Evolutionary conservation across 108 stramenopile species (phyloP), one percentile per base, ranked within the genome.

Genomic region (Schizochytrium sp.): DNA sequence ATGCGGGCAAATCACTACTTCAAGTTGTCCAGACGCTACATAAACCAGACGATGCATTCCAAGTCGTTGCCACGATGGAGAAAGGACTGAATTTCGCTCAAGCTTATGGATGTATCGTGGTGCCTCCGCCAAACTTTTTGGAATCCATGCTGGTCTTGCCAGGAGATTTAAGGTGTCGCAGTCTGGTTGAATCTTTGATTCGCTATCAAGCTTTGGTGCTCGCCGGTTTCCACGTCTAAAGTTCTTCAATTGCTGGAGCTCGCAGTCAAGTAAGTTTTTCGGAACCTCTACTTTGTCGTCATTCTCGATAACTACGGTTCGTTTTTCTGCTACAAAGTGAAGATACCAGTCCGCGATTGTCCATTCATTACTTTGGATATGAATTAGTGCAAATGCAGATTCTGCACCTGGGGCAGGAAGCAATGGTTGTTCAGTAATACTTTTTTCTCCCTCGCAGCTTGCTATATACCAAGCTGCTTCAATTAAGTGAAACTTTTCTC

Each of bases 361-460:
- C 64, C 64, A 69, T 15, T 38, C 12, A 44, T 38, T 0, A 0
- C 19, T 44, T 12, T 69, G 19, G 3, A 69, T 0, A 44, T 69
- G 64, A 69, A 38, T 13, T 7, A 44, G 64, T 7, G 28, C 15
- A 12, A 44, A 69, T 10, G 19, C 8, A 10, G 12, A 12, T 0
- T 69, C 64, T 38, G 40, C 64, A 44, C 64, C 64, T 28, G 64
- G 64, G 8, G 64, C 64, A 38, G 64, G 64, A 38, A 69, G 64
- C 10, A 69, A 38, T 44, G 64, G 64, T 44, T 69, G 64, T 0
- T 69, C 64, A 1, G 7, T 0, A 5, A 69, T 2, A 3, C 64
- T 69, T 44, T 38, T 69, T 13, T 69, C 64, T 38, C 64, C 64
- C 8, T 69, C 64, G 64, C 64, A 69, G 28, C 64, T 69, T 38